Conservation (phyloP, 129 eudicot species). For the Chrysanthemum lavandulifolium region DNA sequence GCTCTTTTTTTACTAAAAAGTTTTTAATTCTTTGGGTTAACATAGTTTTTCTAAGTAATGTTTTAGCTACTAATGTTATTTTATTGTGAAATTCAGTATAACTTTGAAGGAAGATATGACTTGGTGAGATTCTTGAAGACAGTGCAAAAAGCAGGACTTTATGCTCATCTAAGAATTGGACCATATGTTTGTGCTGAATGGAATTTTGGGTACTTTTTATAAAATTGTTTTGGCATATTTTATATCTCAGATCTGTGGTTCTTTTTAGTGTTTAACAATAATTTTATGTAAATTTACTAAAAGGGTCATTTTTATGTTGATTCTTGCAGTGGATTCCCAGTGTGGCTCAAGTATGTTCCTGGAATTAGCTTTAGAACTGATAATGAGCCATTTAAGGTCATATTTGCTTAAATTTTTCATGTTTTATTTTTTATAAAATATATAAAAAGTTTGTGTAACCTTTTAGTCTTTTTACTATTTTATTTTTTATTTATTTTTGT, state of each 20-base stretch:
- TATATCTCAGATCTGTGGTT: conserved; percentile 23
- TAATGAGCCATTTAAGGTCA: conserved; percentile 90
- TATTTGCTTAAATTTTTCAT: conserved; percentile 37
- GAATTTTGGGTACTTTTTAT: conserved; percentile 72
- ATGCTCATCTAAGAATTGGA: conserved; percentile 78
- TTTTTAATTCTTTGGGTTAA: background rate
- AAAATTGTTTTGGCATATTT: background rate
- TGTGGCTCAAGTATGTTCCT: conserved; percentile 88
- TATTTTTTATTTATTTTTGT: background rate
- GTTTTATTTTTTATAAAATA: background rate
- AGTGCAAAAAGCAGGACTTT: conserved; percentile 83
- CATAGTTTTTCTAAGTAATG: background rate
- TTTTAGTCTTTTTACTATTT: background rate
- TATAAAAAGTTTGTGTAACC: background rate
- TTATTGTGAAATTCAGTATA: conserved; percentile 48
- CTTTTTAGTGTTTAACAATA: conserved; percentile 1
- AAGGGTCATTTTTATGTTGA: conserved; percentile 12
- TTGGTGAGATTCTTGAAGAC: conserved; percentile 69
- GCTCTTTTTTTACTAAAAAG: background rate
- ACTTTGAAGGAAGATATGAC: conserved; percentile 80
- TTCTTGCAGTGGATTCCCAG: conserved; percentile 80
- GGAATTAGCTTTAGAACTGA: conserved; percentile 92
- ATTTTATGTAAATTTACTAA: conserved; percentile 18
- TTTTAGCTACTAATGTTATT: conserved; percentile 1
- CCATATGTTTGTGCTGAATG: conserved; percentile 93